Conservation (phyloP, 331 rosid genomes). For the Erythrophleum ivorense region DNA sequence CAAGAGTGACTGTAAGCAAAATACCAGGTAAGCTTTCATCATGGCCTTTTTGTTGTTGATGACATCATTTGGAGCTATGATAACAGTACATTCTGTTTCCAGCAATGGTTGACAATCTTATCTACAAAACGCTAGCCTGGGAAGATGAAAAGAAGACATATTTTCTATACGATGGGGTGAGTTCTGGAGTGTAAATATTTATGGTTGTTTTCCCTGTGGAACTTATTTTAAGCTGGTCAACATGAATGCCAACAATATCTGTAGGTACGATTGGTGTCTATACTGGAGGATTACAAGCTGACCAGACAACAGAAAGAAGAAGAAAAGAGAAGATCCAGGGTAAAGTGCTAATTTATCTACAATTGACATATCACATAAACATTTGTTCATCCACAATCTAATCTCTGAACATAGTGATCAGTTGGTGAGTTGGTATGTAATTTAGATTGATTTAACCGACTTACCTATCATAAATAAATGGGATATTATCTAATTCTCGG, state of each 20-base stretch:
- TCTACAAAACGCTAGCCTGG: slow-evolving; percentile 79
- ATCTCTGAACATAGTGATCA: slow-evolving; percentile 18
- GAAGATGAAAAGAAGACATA: slow-evolving; percentile 73
- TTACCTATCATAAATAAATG: neutral
- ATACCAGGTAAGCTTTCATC: slow-evolving; percentile 79
- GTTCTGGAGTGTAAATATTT: slow-evolving; percentile 38
- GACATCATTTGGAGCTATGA: slow-evolving; percentile 28
- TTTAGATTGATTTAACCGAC: neutral
- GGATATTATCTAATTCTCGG: slow-evolving; percentile 18
- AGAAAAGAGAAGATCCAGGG: slow-evolving; percentile 80
- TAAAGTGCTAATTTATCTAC: slow-evolving; percentile 41
- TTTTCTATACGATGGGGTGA: slow-evolving; percentile 95
- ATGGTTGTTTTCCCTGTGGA: slow-evolving; percentile 14
- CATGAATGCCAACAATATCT: slow-evolving; percentile 32
- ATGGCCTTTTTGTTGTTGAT: slow-evolving; percentile 24
- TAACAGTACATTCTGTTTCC: slow-evolving; percentile 52
- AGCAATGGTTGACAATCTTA: slow-evolving; percentile 90
- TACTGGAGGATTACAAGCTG: slow-evolving; percentile 88
- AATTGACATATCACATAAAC: neutral
- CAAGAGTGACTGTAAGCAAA: slow-evolving; percentile 79
- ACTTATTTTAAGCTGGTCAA: neutral
- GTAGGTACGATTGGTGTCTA: slow-evolving; percentile 79
- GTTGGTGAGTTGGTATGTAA: neutral
- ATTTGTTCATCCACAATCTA: slow-evolving; percentile 17
- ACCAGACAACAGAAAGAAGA: slow-evolving; percentile 90